phyloP scores from a whole-genome alignment of 2,329 filamentous ascomycete genomes.

The Paraconiothyrium brasiliense region DNA sequence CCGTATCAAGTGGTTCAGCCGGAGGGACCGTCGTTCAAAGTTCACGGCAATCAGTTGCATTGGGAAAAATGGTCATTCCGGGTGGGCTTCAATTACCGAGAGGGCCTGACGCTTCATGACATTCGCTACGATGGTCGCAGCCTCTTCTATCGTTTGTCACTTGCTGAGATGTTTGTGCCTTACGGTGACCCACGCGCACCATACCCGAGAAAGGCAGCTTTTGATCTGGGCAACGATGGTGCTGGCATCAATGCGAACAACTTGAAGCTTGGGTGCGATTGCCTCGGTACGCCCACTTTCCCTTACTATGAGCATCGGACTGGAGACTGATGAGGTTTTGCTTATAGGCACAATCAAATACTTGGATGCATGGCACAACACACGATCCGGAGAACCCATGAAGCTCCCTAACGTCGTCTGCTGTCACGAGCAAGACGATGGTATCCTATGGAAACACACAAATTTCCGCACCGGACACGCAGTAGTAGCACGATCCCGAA shows the following conservation, averaged over 20 bases:
- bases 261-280: conserved; percentile 55
- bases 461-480: conserved; percentile 35
- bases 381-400: conserved; percentile 45
- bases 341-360: conserved; percentile 49
- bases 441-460: conserved; percentile 43
- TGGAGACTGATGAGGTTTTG: neutral
- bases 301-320: neutral
- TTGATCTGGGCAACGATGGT: conserved; percentile 57
- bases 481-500: conserved; percentile 31
- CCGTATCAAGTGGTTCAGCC: conserved; percentile 36
- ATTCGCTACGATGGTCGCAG: conserved; percentile 72
- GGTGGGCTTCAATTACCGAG: conserved; percentile 58
- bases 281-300: conserved; percentile 41
- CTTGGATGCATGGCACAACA: conserved; percentile 53
- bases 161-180: conserved; percentile 74
- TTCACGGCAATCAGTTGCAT: conserved; percentile 28
- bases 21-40: conserved; percentile 35
- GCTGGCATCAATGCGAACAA: conserved; percentile 57
- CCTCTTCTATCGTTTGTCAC: conserved; percentile 72
- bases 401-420: conserved; percentile 55
- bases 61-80: conserved; percentile 58
- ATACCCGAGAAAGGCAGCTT: conserved; percentile 72
- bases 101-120: conserved; percentile 61
- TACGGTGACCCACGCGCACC: conserved; percentile 72
- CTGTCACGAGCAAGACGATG: conserved; percentile 69